Evolutionary conservation across 176 grass and related monocot genomes (phyloP), one percentile per base, ranked within the genome.

Genomic region (Elaeis guineensis): DNA sequence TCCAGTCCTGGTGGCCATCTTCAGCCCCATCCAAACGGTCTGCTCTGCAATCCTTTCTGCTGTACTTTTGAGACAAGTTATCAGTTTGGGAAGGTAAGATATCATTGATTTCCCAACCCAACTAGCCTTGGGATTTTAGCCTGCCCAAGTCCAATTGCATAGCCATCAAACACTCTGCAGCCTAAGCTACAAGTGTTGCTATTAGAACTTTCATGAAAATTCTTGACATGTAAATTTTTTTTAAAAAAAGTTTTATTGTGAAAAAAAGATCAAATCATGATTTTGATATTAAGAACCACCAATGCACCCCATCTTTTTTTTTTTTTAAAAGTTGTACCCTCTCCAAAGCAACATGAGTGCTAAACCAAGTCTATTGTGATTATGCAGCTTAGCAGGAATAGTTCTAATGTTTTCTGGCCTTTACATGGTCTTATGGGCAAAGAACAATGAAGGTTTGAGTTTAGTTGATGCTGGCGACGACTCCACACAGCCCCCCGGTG

Each of bases 391-490:
- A 30, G 16, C 75, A 59, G 89, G 80, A 21, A 81, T 81, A 80
- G 20, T 81, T 35, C 54, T 87, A 58, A 67, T 93, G 8, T 93
- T 87, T 63, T 78, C 61, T 20, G 89, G 89, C 32, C 62, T 87
- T 17, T 93, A 87, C 29, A 48, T 76, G 48, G 89, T 93, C 21
- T 49, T 87, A 25, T 87, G 84, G 89, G 83, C 89, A 29, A 87
- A 87, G 73, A 84, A 72, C 71, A 81, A 78, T 52, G 89, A 93
- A 84, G 58, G 70, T 4, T 60, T 58, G 8, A 66, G 49, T 49
- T 56, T 72, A 14, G 35, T 14, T 14, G 35, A 44, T 62, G 30
- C 66, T 19, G 28, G 51, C 18, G 29, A n/a, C 21, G 58, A 73
- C 11, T 63, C 17, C 54, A 59, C 52, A 50, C 55, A 21, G 56